Evolutionary conservation across 2,329 filamentous ascomycete genomes (phyloP).

Genomic region (Graphilbum fragrans): DNA sequence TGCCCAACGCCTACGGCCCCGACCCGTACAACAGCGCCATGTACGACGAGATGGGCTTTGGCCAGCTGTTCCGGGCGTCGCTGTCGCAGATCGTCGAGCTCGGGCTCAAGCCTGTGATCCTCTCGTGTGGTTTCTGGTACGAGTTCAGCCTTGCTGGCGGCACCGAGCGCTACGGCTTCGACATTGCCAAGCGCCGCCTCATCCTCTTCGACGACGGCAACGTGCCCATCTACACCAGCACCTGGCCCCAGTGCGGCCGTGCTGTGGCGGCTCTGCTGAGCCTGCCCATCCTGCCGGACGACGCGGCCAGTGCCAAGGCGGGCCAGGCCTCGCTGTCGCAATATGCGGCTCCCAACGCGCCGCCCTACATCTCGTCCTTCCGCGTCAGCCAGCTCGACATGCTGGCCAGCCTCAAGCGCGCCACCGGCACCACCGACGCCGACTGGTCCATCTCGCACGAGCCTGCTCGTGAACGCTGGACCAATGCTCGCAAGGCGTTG

Average conservation of each 20-base stretch:
- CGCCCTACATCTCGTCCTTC: conserved; percentile 43
- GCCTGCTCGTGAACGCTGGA: conserved; percentile 30
- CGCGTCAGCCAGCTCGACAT: conserved; percentile 50
- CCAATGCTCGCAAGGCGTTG: conserved; percentile 31
- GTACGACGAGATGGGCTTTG: conserved; percentile 14
- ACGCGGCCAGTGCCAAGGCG: conserved; percentile 2
- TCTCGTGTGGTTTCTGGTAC: conserved; percentile 38
- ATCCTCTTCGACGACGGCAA: conserved; percentile 42
- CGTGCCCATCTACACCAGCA: conserved; percentile 42
- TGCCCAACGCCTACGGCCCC: conserved; percentile 28
- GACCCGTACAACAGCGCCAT: conserved; percentile 10
- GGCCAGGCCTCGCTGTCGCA: conserved; percentile 5
- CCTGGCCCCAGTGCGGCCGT: conserved; percentile 39
- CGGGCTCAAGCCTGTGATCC: conserved; percentile 19
- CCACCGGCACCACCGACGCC: conserved; percentile 39
- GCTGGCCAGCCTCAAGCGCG: conserved; percentile 46
- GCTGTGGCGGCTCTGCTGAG: conserved; percentile 29
- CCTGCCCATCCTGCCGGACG: conserved; percentile 16
- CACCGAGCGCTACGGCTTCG: conserved; percentile 14
- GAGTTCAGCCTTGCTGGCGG: conserved; percentile 31
- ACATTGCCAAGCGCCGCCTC: conserved; percentile 11
- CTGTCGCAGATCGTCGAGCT: conserved; percentile 25
- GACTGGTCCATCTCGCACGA: conserved; percentile 49
- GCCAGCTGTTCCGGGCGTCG: not conserved
- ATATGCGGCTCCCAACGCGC: not conserved